Evolutionary conservation across 2,329 filamentous ascomycete species (phyloP).

Genomic region (Thelonectria olida): DNA sequence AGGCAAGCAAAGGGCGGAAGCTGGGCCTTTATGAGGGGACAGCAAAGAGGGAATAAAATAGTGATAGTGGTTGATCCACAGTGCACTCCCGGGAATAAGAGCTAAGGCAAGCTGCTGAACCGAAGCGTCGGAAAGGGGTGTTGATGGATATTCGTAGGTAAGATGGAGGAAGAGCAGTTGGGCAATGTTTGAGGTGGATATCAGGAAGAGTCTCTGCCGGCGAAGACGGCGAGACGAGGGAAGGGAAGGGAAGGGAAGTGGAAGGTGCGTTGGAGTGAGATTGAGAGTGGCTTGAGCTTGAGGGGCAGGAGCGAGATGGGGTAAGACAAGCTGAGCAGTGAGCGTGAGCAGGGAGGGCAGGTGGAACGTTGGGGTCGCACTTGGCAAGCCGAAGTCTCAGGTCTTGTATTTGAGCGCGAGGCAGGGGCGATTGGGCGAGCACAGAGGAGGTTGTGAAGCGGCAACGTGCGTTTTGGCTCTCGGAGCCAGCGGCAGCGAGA

Average conservation of each 20-base stretch:
- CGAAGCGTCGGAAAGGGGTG: background rate
- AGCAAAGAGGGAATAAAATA: background rate
- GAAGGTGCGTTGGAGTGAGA: constrained; percentile 1
- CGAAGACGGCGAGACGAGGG: constrained; percentile 11
- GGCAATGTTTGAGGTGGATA: constrained; percentile 12
- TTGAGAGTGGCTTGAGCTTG: background rate
- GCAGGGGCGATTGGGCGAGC: constrained; percentile 4
- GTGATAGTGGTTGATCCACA: constrained; percentile 3
- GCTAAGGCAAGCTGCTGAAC: background rate
- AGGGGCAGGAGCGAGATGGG: background rate
- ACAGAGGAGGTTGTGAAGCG: background rate
- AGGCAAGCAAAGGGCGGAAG: constrained; percentile 6
- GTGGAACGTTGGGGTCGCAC: background rate
- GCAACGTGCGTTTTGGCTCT: background rate
- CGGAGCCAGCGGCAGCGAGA: background rate
- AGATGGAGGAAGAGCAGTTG: background rate
- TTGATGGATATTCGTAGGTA: background rate
- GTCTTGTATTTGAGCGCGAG: constrained; percentile 3
- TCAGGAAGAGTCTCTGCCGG: constrained; percentile 2
- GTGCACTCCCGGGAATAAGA: constrained; percentile 13
- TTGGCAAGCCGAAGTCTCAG: constrained; percentile 1
- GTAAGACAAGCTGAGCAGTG: background rate
- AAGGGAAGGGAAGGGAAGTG: background rate
- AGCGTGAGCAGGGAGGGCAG: background rate
- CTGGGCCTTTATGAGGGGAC: constrained; percentile 8